Evolutionary conservation across 2,329 filamentous ascomycete species (phyloP), one percentile per base, ranked within the genome.

Genomic region (Pseudogymnoascus sp.): DNA sequence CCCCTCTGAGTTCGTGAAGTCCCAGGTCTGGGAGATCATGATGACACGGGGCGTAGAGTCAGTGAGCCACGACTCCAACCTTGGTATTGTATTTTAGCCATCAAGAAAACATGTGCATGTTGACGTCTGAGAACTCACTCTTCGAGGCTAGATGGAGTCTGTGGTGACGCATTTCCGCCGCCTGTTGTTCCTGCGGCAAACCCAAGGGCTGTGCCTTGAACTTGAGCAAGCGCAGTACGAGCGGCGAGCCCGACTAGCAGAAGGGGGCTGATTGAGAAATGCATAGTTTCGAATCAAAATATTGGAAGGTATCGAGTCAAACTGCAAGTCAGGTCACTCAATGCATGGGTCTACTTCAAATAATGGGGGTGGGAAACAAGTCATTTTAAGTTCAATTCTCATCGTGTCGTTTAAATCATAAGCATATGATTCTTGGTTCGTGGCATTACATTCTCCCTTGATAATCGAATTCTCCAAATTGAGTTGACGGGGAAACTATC

Each of bases 51-150:
- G 69, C 21, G 75, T 71, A 62, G 73, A 74, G 72, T 86, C 83
- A 8, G 77, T 76, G 4, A 88, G 79, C 74, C 85, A 87, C 40
- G 75, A 78, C 71, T 82, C 80, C 59, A 87, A 80, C 78, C 88
- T 77, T 23, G 75, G 76, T 44, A 73, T 21, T 10, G 21, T 18
- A 44, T 44, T 44, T 42, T 44, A 44, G 40, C 82, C 56, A 76
- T 80, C 18, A 44, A 38, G 5, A 5, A 16, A 4, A 14, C 2
- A 38, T 16, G 11, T 16, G 37, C 5, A 12, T 44, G 16, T 44
- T 16, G 4, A 21, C 1, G 10, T 4, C 18, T 21, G 11, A 11
- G 40, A 21, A 44, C 40, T 44, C 40, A 44, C 40, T 88, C 77
- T 23, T 75, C 77, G 42, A 73, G 83, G 59, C 77, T 81, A 16